Conservation (phyloP, 1,139 yeast species). For the Hyphopichia pseudoburtonii region DNA sequence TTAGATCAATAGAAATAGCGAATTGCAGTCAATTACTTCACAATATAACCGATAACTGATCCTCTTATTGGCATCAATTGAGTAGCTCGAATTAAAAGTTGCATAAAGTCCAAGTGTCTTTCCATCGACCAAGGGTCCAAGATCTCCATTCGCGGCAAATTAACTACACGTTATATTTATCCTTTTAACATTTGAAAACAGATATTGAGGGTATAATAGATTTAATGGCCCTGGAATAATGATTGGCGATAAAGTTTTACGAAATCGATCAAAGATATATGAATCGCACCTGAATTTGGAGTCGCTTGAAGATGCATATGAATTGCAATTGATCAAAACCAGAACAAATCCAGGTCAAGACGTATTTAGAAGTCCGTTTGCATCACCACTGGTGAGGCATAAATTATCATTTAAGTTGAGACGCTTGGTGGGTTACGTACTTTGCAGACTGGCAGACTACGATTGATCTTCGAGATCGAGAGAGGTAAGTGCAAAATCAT, state of each 20-base stretch:
- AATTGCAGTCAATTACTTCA: too few species aligned
- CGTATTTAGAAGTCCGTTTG: not conserved
- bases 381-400: not conserved
- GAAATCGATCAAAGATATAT: constrained; percentile 3
- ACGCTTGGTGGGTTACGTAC: not conserved
- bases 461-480: too few species aligned
- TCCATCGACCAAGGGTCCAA: too few species aligned
- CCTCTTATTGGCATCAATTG: too few species aligned
- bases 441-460: not conserved
- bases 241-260: constrained; percentile 5
- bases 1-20: too few species aligned
- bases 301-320: not conserved
- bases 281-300: not conserved
- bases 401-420: not conserved
- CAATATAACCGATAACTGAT: too few species aligned
- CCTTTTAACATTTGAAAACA: too few species aligned
- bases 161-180: too few species aligned
- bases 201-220: not conserved
- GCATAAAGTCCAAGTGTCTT: too few species aligned
- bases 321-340: not conserved
- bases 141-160: too few species aligned
- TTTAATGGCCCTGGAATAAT: not conserved
- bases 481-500: too few species aligned
- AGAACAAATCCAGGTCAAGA: not conserved
- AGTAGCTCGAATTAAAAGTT: too few species aligned